Base-by-base conservation (phyloP, 2,329 filamentous ascomycete species). In the Ophiocordyceps sinensis region DNA sequence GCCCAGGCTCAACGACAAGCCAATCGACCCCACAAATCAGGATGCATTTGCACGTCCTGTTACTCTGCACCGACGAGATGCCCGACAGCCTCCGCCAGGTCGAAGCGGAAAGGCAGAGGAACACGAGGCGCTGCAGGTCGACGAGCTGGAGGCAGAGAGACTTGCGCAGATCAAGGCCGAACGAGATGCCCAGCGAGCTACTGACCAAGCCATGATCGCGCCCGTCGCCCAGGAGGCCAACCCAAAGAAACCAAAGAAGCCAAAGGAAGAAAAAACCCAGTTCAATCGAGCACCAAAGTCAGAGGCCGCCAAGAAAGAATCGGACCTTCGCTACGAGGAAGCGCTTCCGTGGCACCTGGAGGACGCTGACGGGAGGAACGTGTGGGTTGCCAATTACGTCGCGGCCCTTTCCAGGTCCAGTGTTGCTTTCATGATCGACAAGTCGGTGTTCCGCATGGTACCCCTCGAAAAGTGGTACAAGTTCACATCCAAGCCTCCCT, bases 391-490 rank as follows among this genome's bases (percentile, higher is more conserved):
- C 36, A 83, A 80, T 43, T 95, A 96, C 51, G 84, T 96, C 52
- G 82, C 83, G 23, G 85, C 87, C 15, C 71, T 96, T 31, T 94
- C 89, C 0, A 81, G 89, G 52, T 79, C 85, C 40, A 85, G 87
- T 39, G 81, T 93, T 48, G 81, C 93, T 41, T 73, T 89, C 32
- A 72, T 85, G 36, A 81, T 86, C 29, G 73, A 78, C 31, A 72
- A 77, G 10, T 70, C 70, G 2, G 77, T 72, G 38, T 91, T 94
- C 56, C 79, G 80, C 44, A 84, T 96, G 77, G 71, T 94, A 3
- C 93, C 93, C 0, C 64, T 96, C 15, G 89, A 98, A 61, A 94
- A 95, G 55, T 95, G 85, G 80, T 98, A 98, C 64, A 83, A 78
- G 42, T 93, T 94, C 56, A 79, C 75, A 4, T 72, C 80, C 36